Base-by-base conservation (phyloP, 208 protist species). In the Crithidia expoeki region DNA sequence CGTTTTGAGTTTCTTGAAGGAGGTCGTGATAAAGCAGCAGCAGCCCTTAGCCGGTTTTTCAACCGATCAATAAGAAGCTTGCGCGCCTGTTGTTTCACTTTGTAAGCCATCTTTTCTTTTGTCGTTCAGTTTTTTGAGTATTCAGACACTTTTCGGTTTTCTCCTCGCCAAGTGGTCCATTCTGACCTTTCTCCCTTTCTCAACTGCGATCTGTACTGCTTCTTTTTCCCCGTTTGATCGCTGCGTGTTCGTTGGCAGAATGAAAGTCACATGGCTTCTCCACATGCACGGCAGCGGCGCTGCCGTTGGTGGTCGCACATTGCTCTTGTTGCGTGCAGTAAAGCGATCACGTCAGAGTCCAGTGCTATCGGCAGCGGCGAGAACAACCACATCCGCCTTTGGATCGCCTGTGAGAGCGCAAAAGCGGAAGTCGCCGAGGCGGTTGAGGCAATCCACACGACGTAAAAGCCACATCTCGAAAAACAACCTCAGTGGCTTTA, bases 41-140 rank as follows among this genome's bases (percentile, higher is more conserved):
- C 14, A 36, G 32, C 65, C 50, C 72, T 83, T 80, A 72, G 73
- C 53, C 73, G 79, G 72, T 85, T 85, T 73, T 46, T 80, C 51
- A 85, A 85, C 70, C 72, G 79, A 76, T 71, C 21, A 76, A 80
- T 68, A 83, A 82, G 65, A n/a, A 6, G 23, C 25, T 40, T 32
- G 17, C 36, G 28, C 51, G 5, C 30, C 30, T n/a, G 53, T 1
- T 36, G 1, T 17, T 46, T 30, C 23, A 7, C 34, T 27, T 33
- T 17, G 30, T n/a, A n/a, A n/a, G n/a, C 10, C 28, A 34, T 67
- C 33, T 44, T 40, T 23, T 55, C 47, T 51, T 63, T 33, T 34
- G 11, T 53, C 25, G 21, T 49, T 63, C 40, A 17, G 49, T 51
- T 28, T 63, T 63, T 12, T 63, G 17, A 36, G 44, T 62, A 16